Conservation (phyloP, 1,284 basidiomycete genomes). For the Boletellus dicymbophilus region DNA sequence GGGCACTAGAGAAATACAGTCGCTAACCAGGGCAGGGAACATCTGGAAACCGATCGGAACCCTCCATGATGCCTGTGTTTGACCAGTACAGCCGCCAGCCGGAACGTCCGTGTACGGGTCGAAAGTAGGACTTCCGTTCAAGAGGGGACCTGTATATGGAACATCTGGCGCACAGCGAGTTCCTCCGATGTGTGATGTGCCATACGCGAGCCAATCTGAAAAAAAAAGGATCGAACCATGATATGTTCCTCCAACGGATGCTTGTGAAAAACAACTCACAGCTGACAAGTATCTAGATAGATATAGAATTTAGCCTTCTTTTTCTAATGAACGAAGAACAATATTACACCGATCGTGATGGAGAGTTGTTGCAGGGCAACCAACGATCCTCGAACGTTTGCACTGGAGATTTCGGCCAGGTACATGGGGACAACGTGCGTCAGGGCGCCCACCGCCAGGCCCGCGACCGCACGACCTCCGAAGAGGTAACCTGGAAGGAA, state of each 20-base stretch:
- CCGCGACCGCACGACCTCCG: slow-evolving; percentile 33
- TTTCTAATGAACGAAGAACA: not conserved
- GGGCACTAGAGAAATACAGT: not conserved
- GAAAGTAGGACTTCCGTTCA: slow-evolving; percentile 35
- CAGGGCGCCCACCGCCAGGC: slow-evolving; percentile 32
- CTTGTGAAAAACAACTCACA: slow-evolving; percentile 30
- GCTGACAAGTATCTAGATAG: slow-evolving; percentile 31
- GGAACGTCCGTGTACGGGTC: slow-evolving; percentile 32
- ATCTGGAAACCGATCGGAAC: slow-evolving; percentile 32
- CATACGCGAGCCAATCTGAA: slow-evolving; percentile 37
- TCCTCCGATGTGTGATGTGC: slow-evolving; percentile 37
- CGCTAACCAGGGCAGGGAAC: slow-evolving; percentile 31
- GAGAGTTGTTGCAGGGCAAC: slow-evolving; percentile 34
- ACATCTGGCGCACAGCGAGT: slow-evolving; percentile 32
- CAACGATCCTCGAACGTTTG: slow-evolving; percentile 37
- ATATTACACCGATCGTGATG: slow-evolving; percentile 34
- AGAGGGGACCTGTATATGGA: slow-evolving; percentile 33
- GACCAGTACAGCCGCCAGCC: slow-evolving; percentile 32
- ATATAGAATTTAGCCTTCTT: not conserved
- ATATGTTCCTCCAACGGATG: too few species aligned
- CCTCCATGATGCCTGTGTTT: slow-evolving; percentile 34
- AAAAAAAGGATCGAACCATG: not conserved
- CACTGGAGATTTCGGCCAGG: slow-evolving; percentile 35
- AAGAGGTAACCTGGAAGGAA: slow-evolving; percentile 29
- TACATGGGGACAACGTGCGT: slow-evolving; percentile 39